Evolutionary conservation across 495 filamentous ascomycete genomes (phyloP), one percentile per base, ranked within the genome.

Genomic region (Podospora didyma): DNA sequence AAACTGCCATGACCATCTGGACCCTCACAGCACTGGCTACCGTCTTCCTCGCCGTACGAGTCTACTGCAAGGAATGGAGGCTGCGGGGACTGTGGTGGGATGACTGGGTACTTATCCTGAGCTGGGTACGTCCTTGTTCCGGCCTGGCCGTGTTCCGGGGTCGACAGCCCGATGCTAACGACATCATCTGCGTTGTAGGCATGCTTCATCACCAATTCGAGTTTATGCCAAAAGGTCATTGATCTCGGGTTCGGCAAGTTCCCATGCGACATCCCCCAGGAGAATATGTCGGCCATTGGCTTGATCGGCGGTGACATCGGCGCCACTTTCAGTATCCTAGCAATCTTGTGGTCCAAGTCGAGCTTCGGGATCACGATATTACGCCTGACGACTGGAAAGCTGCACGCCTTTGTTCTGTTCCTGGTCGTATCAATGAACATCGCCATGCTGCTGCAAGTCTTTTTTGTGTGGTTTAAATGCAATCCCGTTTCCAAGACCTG

Each of bases 351-450:
- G 60, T 65, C 61, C 46, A 72, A 72, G 58, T 68, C 65, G 0
- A 61, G 62, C 0, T 72, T 69, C 24, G 69, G 59, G 12, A 46
- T 72, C 31, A 68, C 67, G 3, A 22, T 72, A 9, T 57, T 70
- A 3, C 69, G 69, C 7, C 41, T 72, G 3, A 48, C 56, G 3
- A 46, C 35, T 11, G 52, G 55, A 20, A 45, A 46, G 31, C 9
- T 56, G 5, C 49, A 59, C 2, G n/a, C 10, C 1, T 49, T 66
- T 12, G 58, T 65, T 24, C 58, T 54, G 56, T 51, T 51, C 5
- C 31, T 67, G 2, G 56, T 67, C 6, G 39, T 67, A 7, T 56
- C 59, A 2, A 68, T 70, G 65, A 68, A 68, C 39, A 26, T 67
- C 2, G 37, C 58, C 41, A 62, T 70, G 50, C 19, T 53, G 1